A percentile compares a stretch with the other conserved stretches of the same genome.
Conservation (phyloP, 495 filamentous ascomycete genomes). For the Cenococcum geophilum region DNA sequence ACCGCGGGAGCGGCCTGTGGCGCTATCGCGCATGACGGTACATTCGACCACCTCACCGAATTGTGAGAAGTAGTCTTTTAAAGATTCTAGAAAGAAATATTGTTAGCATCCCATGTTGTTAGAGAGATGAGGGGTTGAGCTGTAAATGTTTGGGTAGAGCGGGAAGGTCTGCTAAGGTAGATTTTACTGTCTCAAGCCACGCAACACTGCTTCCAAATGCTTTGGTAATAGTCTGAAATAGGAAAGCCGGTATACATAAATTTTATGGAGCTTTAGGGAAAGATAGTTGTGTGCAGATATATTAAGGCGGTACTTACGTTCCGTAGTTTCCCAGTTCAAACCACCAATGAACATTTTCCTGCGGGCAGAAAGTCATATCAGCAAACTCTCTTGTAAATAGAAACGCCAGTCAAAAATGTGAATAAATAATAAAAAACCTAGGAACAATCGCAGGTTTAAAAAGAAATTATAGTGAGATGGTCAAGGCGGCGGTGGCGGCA, state of each 20-base stretch:
- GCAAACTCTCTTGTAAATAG: not conserved
- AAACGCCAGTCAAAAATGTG: not conserved
- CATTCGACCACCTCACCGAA: constrained; percentile 97
- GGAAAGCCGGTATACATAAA: too few relatives aligned
- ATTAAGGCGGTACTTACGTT: constrained; percentile 59
- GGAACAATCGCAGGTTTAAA: not conserved
- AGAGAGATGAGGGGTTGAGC: not conserved
- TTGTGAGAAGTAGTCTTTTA: constrained; percentile 97
- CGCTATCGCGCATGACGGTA: constrained; percentile 95
- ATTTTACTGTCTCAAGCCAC: too few relatives aligned
- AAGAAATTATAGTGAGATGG: not conserved
- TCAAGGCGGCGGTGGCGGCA: not conserved
- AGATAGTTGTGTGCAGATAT: not conserved
- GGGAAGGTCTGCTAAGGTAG: not conserved
- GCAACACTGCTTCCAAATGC: too few relatives aligned
- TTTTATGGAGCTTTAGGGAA: not conserved
- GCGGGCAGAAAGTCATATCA: constrained; percentile 16
- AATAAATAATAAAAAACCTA: not conserved
- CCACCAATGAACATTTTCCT: constrained; percentile 99
- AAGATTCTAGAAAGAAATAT: constrained; percentile 61
- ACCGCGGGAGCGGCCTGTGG: constrained; percentile 85
- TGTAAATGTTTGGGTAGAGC: constrained; percentile 1
- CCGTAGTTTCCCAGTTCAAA: constrained; percentile 97
- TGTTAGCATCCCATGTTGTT: not conserved
- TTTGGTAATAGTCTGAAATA: too few relatives aligned